Conservation (phyloP, 192 early-diverging fungal genomes). For the Coemansia aciculifera region DNA sequence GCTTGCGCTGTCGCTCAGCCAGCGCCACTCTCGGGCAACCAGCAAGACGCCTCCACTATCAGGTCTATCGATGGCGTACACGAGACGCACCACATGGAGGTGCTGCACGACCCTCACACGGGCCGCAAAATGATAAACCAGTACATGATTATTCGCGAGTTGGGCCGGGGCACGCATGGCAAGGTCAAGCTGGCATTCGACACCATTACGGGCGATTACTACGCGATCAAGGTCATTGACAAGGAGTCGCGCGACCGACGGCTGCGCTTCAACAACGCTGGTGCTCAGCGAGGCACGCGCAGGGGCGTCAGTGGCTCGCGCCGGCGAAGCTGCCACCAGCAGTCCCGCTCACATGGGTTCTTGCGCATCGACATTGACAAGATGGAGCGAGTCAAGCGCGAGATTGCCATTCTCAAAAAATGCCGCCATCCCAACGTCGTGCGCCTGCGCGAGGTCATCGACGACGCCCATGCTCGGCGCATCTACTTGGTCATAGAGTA, state of each 20-base stretch:
- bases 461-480: constrained; percentile 85
- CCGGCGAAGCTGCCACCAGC: constrained; percentile 7
- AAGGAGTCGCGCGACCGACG: constrained; percentile 55
- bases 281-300: constrained; percentile 12
- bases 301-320: constrained; percentile 2
- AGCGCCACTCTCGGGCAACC: neutral
- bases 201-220: constrained; percentile 71
- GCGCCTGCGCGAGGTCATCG: constrained; percentile 87
- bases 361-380: constrained; percentile 52
- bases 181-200: constrained; percentile 92
- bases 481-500: constrained; percentile 95
- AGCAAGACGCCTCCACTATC: neutral
- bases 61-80: constrained; percentile 58
- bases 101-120: constrained; percentile 78
- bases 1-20: neutral
- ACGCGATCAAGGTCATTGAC: constrained; percentile 60
- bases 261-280: constrained; percentile 25
- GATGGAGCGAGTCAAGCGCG: constrained; percentile 84
- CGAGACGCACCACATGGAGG: constrained; percentile 81
- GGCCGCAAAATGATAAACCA: constrained; percentile 97
- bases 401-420: constrained; percentile 97
- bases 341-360: constrained; percentile 28
- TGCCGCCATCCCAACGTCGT: constrained; percentile 92
- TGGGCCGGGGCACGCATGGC: constrained; percentile 93
- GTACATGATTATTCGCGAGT: constrained; percentile 86